Base-by-base conservation (phyloP, 2,329 filamentous ascomycete genomes). In the Septoria linicola region DNA sequence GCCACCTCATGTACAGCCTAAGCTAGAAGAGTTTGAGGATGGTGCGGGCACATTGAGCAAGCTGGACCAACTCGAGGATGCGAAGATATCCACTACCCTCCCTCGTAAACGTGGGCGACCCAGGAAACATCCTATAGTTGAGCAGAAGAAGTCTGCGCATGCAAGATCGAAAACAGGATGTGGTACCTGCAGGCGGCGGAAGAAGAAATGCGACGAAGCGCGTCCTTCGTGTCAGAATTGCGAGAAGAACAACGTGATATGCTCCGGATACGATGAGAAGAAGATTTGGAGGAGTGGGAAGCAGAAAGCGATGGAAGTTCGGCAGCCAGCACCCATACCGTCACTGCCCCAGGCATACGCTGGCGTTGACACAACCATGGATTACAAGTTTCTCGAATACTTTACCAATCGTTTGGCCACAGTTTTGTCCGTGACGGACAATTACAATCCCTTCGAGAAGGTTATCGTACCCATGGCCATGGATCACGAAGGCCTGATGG, bases 221-320 rank as follows among this genome's bases (percentile, higher is more conserved):
- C 74, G 72, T 58, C 73, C 73, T 31, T 66, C 65, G 35, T 77
- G 88, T 62, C 78, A 89, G 70, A 95, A 95, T 63, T 96, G 90
- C 66, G 86, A 93, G 72, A 96, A 95, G 77, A 96, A 95, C 68
- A 89, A 89, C 7, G 88, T 95, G 10, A 82, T 91, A 10, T 96
- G 90, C 66, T 89, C 95, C 71, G 90, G 90, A 10, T 96, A 95
- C 66, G 88, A 88, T 43, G 86, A 89, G 55, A 89, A 89, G 67
- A 86, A 88, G 52, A 80, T 89, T 45, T 96, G 90, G 90, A 89
- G 85, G 69, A 91, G 88, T 65, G 89, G 89, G 21, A 89, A 82
- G 66, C 87, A 92, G 68, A 85, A 79, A 65, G 79, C 50, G 30
- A 35, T 55, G 27, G 21, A 23, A 13, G 21, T 25, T 6, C 40